Evolutionary conservation across 495 filamentous ascomycete species (phyloP).

Genomic region (Hypoxylon crocopeplum): DNA sequence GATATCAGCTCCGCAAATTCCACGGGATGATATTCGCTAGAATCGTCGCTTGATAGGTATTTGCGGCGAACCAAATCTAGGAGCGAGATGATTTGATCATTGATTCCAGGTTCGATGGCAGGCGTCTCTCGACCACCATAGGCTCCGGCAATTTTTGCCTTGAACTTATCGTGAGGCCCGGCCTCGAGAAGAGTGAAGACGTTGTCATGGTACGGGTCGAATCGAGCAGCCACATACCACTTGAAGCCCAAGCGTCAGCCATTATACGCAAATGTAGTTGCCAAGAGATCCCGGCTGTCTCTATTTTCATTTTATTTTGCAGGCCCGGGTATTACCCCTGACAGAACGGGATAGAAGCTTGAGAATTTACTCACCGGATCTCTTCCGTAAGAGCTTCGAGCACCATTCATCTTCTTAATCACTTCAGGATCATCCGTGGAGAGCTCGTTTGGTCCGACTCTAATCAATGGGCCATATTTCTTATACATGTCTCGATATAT

Average conservation of each 20-base stretch:
- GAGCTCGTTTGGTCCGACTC: conserved; percentile 51
- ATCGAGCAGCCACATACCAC: conserved; percentile 51
- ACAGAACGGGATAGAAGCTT: neutral
- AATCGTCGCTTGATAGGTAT: conserved; percentile 58
- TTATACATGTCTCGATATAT: conserved; percentile 12
- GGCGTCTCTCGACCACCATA: conserved; percentile 33
- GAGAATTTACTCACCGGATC: conserved; percentile 26
- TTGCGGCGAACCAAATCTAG: conserved; percentile 50
- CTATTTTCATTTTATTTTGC: too few relatives aligned
- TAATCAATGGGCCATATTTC: conserved; percentile 48
- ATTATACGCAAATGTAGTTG: neutral
- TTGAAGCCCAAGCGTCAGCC: conserved; percentile 16
- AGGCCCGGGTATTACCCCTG: too few relatives aligned
- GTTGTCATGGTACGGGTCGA: conserved; percentile 51
- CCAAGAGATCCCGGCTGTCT: neutral
- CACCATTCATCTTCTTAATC: conserved; percentile 23
- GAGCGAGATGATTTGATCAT: conserved; percentile 52
- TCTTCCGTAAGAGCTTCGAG: conserved; percentile 38
- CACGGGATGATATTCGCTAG: conserved; percentile 54
- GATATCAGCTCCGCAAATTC: conserved; percentile 51
- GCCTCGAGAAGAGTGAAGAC: conserved; percentile 39
- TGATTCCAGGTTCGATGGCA: conserved; percentile 54
- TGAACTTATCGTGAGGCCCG: conserved; percentile 35
- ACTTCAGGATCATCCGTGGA: conserved; percentile 53
- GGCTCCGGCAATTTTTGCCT: conserved; percentile 37